Base-by-base conservation (phyloP, 331 rosid species). In the Cydonia oblonga region DNA sequence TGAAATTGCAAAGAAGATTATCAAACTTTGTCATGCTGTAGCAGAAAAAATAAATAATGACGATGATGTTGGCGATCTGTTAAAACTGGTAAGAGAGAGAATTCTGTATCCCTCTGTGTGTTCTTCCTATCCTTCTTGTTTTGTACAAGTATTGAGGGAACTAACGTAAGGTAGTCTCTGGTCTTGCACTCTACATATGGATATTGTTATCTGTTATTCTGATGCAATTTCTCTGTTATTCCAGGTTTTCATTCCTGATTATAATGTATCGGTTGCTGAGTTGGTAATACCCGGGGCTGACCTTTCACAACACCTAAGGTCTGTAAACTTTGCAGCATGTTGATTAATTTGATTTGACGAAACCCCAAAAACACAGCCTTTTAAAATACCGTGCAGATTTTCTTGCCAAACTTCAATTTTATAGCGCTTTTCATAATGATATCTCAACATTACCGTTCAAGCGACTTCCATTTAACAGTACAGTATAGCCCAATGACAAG, bases 241-340 rank as follows among this genome's bases (percentile, higher is more conserved):
- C n/a, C 78, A 89, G 96, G 90, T 89, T 76, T 89, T 87, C 52
- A 87, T 89, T 73, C 96, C 92, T 38, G 96, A 89, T 81, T 89
- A 89, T 74, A 89, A 85, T 76, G 92, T 89, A n/a, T 87, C 90
- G 33, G 90, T 89, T 60, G 96, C 96, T 67, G 96, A 89, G 82
- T 80, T 89, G 85, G 90, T 89, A 25, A 85, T 89, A 78, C 92
- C 92, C 20, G 92, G 90, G 83, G 90, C 92, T 56, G 96, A 89
- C 81, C 87, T 89, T 71, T 89, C 96, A 32, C 92, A 89, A 68
- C 92, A 89, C 78, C 10, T 85, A 68, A 89, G 96, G 92, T 89
- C 67, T 68, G 81, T 80, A 75, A 22, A 64, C 68, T 54, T 35
- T 0, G 42, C 42, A 35, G 42, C 42, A 35, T 35, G 42, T 35